Conservation (phyloP, 306 rosid genomes). For the Citrullus colocynthis region DNA sequence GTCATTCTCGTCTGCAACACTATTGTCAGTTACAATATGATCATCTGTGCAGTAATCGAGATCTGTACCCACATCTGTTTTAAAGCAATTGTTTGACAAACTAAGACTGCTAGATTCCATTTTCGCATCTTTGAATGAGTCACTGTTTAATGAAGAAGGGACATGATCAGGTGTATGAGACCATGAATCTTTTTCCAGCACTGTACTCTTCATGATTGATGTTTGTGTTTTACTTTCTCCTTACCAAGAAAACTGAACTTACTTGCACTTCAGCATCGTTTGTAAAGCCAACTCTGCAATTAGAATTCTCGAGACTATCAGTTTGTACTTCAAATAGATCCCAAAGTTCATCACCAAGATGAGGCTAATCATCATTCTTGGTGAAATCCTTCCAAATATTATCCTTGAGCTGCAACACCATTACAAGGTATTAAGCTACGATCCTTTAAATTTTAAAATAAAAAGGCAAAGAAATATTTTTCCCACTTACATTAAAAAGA, state of each 20-base stretch:
- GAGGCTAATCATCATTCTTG: slow-evolving; percentile 43
- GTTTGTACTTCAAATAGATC: slow-evolving; percentile 18
- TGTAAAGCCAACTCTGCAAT: slow-evolving; percentile 18
- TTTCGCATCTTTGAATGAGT: slow-evolving; percentile 33
- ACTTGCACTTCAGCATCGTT: slow-evolving; percentile 20
- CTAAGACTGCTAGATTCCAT: slow-evolving; percentile 25
- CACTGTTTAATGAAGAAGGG: slow-evolving; percentile 31
- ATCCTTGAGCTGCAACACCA: slow-evolving; percentile 52
- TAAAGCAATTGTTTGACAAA: slow-evolving; percentile 29
- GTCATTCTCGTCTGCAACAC: slow-evolving; percentile 36
- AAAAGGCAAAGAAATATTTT: not conserved
- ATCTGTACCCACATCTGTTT: slow-evolving; percentile 29
- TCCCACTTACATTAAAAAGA: not conserved
- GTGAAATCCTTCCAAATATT: slow-evolving; percentile 44
- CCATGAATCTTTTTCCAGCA: slow-evolving; percentile 58
- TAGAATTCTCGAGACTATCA: slow-evolving; percentile 28
- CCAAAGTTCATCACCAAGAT: slow-evolving; percentile 21
- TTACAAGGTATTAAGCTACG: slow-evolving; percentile 7
- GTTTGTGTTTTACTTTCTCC: slow-evolving; percentile 22
- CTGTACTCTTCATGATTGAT: slow-evolving; percentile 21
- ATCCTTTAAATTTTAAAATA: not conserved
- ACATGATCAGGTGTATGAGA: slow-evolving; percentile 34
- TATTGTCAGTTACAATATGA: slow-evolving; percentile 39
- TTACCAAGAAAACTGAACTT: slow-evolving; percentile 18
- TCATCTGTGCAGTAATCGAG: slow-evolving; percentile 36